These are phyloP conservation scores for Coleophoma cylindrospora DNA, from an alignment of 2,329 filamentous ascomycete species.

Conservation along the genomic window DNA sequence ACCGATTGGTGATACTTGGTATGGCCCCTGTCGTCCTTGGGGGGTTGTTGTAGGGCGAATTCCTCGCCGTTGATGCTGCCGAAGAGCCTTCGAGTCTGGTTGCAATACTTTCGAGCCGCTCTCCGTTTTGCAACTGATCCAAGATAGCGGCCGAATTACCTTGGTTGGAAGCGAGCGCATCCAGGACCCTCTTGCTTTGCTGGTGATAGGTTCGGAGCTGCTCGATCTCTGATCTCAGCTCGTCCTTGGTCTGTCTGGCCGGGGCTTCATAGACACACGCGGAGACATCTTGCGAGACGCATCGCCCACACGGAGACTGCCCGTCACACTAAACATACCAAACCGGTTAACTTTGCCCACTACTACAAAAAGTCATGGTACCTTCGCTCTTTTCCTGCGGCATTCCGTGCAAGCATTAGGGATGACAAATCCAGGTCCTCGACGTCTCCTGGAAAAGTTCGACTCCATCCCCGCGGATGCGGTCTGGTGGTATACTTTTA, in stretches of 20 bases:
- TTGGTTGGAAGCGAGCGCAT: conserved; percentile 35
- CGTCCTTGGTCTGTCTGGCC: conserved; percentile 59
- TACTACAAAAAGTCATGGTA: too few species aligned
- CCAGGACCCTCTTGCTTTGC: conserved; percentile 49
- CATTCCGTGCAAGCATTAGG: conserved; percentile 14
- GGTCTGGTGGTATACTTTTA: too few species aligned
- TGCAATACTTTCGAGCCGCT: conserved; percentile 49
- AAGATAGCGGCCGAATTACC: conserved; percentile 41
- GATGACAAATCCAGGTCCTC: conserved; percentile 9
- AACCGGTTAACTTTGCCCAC: too few species aligned
- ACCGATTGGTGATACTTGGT: conserved; percentile 39
- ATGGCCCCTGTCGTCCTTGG: conserved; percentile 14
- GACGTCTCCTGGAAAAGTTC: background rate
- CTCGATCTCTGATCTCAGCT: conserved; percentile 55
- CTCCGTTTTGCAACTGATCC: conserved; percentile 45
- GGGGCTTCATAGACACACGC: conserved; percentile 59
- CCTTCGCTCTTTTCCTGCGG: conserved; percentile 22
- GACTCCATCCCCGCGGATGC: background rate
- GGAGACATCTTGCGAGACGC: conserved; percentile 44
- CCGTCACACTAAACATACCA: conserved; percentile 45
- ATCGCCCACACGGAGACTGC: conserved; percentile 42
- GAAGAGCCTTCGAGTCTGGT: conserved; percentile 27
- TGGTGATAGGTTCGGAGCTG: conserved; percentile 47
- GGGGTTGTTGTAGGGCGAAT: conserved; percentile 29
- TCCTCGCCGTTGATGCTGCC: conserved; percentile 18